Evolutionary conservation across 225 moss, liverwort and hornwort genomes (phyloP).

Genomic region (Ulota crispa): DNA sequence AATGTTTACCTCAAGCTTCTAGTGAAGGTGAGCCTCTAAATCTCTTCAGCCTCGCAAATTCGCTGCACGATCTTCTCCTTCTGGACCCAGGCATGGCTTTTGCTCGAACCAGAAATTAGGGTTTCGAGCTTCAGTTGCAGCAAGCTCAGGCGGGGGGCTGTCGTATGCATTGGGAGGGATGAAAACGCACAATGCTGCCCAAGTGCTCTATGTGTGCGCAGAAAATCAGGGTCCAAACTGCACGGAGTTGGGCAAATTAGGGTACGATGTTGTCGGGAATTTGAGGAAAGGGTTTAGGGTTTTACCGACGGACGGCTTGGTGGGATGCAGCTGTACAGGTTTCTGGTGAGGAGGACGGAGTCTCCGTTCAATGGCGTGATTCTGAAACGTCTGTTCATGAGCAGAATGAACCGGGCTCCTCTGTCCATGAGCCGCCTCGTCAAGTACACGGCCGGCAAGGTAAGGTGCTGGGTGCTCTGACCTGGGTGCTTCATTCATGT

Average conservation of each 20-base stretch:
- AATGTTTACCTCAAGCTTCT: slow-evolving; percentile 98
- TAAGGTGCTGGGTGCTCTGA: background rate
- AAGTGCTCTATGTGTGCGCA: fast-evolving
- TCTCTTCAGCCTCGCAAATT: background rate
- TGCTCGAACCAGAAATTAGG: background rate
- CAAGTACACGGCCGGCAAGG: slow-evolving; percentile 83
- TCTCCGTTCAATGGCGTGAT: slow-evolving; percentile 75
- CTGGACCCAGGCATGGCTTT: too few species aligned
- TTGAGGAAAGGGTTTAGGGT: background rate
- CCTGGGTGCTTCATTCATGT: background rate
- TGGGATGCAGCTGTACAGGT: slow-evolving; percentile 66
- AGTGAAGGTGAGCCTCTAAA: slow-evolving; percentile 47
- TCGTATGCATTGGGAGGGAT: background rate
- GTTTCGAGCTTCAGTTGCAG: background rate
- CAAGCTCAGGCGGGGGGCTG: background rate
- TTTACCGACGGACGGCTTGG: background rate
- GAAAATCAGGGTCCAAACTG: background rate
- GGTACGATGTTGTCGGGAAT: background rate
- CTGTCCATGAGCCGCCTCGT: slow-evolving; percentile 75
- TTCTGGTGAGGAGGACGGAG: slow-evolving; percentile 85
- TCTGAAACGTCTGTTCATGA: slow-evolving; percentile 81
- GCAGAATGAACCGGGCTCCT: slow-evolving; percentile 70
- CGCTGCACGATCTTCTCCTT: background rate
- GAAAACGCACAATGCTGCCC: too few species aligned
- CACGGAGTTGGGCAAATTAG: background rate